Evolutionary conservation across 768 basidiomycete genomes (phyloP), one percentile per base, ranked within the genome.

Genomic region (Naganishia kalamii): DNA sequence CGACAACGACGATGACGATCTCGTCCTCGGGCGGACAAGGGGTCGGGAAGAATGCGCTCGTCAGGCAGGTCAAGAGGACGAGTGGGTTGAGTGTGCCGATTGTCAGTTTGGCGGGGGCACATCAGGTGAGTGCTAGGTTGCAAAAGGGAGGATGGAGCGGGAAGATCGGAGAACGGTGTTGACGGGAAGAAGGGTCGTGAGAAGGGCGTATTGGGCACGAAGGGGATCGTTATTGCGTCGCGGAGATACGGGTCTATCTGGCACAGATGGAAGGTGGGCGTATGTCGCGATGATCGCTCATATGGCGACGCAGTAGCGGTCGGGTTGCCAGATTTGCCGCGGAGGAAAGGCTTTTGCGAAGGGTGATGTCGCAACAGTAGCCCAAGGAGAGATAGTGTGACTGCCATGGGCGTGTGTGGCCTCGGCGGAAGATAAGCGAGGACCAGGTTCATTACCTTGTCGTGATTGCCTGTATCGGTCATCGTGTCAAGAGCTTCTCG

Each of bases 31-130:
- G 76, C 27, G 76, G 76, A 37, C 72, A 71, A 5, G 69, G 69
- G 21, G 60, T 67, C 50, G 35, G 37, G 8, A 76, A 77, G 68
- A 76, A 74, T 49, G 78, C 75, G 7, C 60, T 80, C 65, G 82
- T 94, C 67, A 83, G 92, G 68, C 88, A 85, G 25, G 85, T 98
- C 29, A 88, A 90, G 76, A 83, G 96, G 49, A 99, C 96, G n/a
- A 92, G 89, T 79, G 87, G 84, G 70, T 83, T 98, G 43, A 88
- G 91, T 71, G 92, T 92, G 46, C 96, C 96, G 30, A 98, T 99
- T 73, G 85, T 98, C 73, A 89, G 88, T 71, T 81, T 99, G 68
- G 83, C 85, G 17, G 90, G 94, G 1, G 87, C 92, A 4, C 92
- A 96, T 79, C 83, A 86, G 52, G 89, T 93, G 78, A 72, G 88